Conservation (phyloP, 176 grass and related monocot species). For the Microstegium vimineum region DNA sequence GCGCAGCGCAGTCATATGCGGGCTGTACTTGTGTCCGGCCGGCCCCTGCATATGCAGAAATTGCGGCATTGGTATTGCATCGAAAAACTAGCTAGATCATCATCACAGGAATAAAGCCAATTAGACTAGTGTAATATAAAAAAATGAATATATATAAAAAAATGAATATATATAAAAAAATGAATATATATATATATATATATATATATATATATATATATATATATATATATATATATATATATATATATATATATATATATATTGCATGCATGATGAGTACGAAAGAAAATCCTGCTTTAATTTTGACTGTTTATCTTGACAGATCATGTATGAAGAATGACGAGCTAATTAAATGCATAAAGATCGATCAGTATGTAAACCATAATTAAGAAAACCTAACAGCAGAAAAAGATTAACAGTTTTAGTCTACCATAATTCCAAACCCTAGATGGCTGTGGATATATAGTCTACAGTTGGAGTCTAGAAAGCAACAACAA, state of each 20-base stretch:
- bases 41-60: neutral
- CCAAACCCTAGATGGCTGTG: neutral
- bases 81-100: neutral
- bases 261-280: neutral
- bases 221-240: too few relatives aligned
- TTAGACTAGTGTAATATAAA: neutral
- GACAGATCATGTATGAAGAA: neutral
- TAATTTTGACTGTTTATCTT: neutral
- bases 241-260: too few relatives aligned
- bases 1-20: neutral
- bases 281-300: neutral
- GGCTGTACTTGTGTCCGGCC: neutral
- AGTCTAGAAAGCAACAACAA: neutral
- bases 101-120: neutral
- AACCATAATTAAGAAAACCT: neutral
- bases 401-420: neutral
- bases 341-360: neutral
- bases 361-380: neutral
- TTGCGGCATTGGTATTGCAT: neutral
- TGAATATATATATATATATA: too few relatives aligned
- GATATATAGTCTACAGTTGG: too few relatives aligned
- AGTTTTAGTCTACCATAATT: neutral
- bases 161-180: too few relatives aligned
- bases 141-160: neutral
- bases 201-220: too few relatives aligned